Conservation (phyloP, 2,329 filamentous ascomycete genomes). For the Phaeoacremonium minimum region DNA sequence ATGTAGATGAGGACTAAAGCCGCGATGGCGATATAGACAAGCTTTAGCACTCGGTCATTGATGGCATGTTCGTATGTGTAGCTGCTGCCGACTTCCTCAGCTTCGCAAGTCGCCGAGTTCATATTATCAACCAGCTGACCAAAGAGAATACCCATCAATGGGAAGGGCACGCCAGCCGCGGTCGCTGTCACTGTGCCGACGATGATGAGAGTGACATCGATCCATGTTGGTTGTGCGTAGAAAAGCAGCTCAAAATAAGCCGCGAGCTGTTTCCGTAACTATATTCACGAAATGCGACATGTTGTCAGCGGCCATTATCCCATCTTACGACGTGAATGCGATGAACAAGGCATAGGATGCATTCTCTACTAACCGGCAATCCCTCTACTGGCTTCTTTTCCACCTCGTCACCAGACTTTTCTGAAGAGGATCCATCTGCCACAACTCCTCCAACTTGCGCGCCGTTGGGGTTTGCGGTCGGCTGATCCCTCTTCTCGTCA, state of each 20-base stretch:
- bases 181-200: constrained; percentile 35
- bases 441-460: too few species aligned
- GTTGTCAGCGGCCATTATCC: too few species aligned
- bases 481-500: too few species aligned
- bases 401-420: too few species aligned
- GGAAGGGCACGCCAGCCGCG: constrained; percentile 47
- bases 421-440: too few species aligned
- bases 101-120: constrained; percentile 39
- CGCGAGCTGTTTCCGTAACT: background rate
- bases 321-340: background rate
- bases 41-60: constrained; percentile 52
- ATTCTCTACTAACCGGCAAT: too few species aligned
- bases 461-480: too few species aligned
- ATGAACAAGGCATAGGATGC: background rate
- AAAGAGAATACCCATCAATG: constrained; percentile 52
- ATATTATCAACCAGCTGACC: constrained; percentile 47
- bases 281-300: background rate
- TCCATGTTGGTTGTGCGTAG: background rate
- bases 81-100: constrained; percentile 5
- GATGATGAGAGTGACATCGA: constrained; percentile 6
- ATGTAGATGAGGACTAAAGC: constrained; percentile 61
- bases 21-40: constrained; percentile 61
- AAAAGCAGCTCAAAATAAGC: background rate
- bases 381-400: too few species aligned
- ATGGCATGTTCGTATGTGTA: constrained; percentile 33